phyloP scores from a whole-genome alignment of 768 basidiomycete genomes.

The Mycena rebaudengoi region DNA sequence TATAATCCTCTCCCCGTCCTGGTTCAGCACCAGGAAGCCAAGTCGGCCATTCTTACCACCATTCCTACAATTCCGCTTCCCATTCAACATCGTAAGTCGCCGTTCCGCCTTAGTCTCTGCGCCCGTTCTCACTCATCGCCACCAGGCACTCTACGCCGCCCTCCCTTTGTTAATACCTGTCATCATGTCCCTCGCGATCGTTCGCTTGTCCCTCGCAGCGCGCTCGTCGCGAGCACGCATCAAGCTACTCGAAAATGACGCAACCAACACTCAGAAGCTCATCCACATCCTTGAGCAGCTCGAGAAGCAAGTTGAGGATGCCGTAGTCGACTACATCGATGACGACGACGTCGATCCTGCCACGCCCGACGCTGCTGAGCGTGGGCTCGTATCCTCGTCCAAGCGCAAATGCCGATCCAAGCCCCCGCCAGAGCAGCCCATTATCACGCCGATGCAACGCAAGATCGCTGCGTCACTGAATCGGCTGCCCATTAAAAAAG shows the following conservation, averaged over 20 bases:
- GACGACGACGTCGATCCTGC: slow-evolving; percentile 37
- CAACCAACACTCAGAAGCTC: slow-evolving; percentile 57
- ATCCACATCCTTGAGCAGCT: slow-evolving; percentile 63
- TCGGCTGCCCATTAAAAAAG: slow-evolving; percentile 75
- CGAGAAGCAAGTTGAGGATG: slow-evolving; percentile 68
- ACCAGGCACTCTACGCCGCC: slow-evolving; percentile 59
- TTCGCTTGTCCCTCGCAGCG: slow-evolving; percentile 66
- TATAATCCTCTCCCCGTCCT: slow-evolving; percentile 47
- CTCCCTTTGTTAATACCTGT: slow-evolving; percentile 75
- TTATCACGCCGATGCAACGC: slow-evolving; percentile 65
- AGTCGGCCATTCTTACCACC: slow-evolving; percentile 63
- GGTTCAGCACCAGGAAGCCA: slow-evolving; percentile 54
- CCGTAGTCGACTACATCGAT: slow-evolving; percentile 68
- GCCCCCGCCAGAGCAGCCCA: slow-evolving; percentile 44
- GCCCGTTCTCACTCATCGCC: background rate
- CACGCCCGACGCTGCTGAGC: slow-evolving; percentile 8
- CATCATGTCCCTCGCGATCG: slow-evolving; percentile 58
- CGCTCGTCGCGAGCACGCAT: slow-evolving; percentile 72
- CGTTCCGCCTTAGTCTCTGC: background rate
- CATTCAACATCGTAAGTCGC: slow-evolving; percentile 71
- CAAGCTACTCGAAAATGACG: slow-evolving; percentile 66
- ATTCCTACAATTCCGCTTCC: slow-evolving; percentile 65
- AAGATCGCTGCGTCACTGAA: slow-evolving; percentile 70
- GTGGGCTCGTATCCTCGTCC: background rate
- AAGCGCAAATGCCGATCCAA: background rate